Conservation (phyloP, 2,329 filamentous ascomycete genomes). For the Alternaria sp. region DNA sequence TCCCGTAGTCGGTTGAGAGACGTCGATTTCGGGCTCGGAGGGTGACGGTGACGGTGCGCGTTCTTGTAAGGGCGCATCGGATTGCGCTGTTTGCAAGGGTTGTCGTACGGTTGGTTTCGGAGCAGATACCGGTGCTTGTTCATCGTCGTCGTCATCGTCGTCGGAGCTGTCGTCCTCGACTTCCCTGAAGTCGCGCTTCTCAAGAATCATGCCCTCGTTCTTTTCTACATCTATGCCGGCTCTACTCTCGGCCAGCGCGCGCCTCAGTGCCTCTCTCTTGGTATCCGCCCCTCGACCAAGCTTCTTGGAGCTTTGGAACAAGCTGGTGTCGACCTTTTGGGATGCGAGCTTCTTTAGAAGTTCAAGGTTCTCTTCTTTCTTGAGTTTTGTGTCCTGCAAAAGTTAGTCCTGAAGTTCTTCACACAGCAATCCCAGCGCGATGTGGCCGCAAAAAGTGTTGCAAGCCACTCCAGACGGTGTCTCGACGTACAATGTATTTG, state of each 20-base stretch:
- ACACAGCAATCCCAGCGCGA: neutral
- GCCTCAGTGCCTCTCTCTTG: slow-evolving; percentile 72
- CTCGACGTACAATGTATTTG: slow-evolving; percentile 68
- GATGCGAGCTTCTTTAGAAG: slow-evolving; percentile 84
- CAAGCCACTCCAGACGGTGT: neutral
- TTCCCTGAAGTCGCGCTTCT: slow-evolving; percentile 43
- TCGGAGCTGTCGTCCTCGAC: slow-evolving; percentile 40
- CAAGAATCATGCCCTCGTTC: slow-evolving; percentile 65
- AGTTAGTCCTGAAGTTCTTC: slow-evolving; percentile 9
- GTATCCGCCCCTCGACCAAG: slow-evolving; percentile 75
- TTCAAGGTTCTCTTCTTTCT: slow-evolving; percentile 89
- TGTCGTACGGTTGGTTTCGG: slow-evolving; percentile 3
- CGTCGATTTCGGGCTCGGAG: slow-evolving; percentile 26
- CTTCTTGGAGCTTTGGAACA: slow-evolving; percentile 79
- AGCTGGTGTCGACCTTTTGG: slow-evolving; percentile 80
- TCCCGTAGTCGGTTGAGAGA: slow-evolving; percentile 2
- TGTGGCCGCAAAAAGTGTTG: neutral
- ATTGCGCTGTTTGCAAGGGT: slow-evolving; percentile 4
- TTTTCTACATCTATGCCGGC: slow-evolving; percentile 68
- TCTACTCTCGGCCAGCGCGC: slow-evolving; percentile 70
- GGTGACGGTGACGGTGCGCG: slow-evolving; percentile 28
- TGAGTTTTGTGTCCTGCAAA: slow-evolving; percentile 81
- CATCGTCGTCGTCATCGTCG: slow-evolving; percentile 39
- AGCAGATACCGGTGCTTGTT: neutral
- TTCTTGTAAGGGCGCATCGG: slow-evolving; percentile 15